Evolutionary conservation across 441 rosid genomes (phyloP).

Genomic region (Theobroma grandiflorum): DNA sequence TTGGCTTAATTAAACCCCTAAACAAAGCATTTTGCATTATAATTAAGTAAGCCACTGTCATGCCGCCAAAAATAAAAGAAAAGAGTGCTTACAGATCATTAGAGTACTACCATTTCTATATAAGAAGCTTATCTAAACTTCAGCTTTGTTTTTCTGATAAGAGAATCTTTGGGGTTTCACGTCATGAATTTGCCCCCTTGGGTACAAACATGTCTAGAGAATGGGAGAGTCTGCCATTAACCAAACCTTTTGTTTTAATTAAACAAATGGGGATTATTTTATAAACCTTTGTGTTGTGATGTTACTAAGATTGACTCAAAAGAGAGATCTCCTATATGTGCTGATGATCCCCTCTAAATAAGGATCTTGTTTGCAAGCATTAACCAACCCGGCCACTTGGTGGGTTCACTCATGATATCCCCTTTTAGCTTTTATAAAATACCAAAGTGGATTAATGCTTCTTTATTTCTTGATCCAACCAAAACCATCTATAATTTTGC

Average conservation of each 20-base stretch:
- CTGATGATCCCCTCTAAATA: constrained; percentile 28
- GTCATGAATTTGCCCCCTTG: constrained; percentile 43
- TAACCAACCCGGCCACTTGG: constrained; percentile 32
- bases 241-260: constrained; percentile 2
- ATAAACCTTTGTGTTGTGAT: background rate
- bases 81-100: background rate
- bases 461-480: background rate
- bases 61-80: constrained; percentile 26
- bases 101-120: background rate
- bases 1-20: constrained; percentile 24
- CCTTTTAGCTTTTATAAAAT: background rate
- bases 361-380: constrained; percentile 39
- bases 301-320: constrained; percentile 29
- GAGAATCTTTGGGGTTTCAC: constrained; percentile 49
- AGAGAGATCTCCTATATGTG: constrained; percentile 20
- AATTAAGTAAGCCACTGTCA: constrained; percentile 1
- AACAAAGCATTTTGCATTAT: background rate
- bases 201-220: constrained; percentile 49
- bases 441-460: background rate
- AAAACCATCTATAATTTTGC: constrained; percentile 9
- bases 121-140: constrained; percentile 30
- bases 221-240: constrained; percentile 36
- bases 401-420: constrained; percentile 18
- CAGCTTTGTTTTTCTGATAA: constrained; percentile 5
- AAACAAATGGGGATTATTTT: background rate